phyloP scores from a whole-genome alignment of 2,329 filamentous ascomycete genomes.

The Sphaerulina musiva region DNA sequence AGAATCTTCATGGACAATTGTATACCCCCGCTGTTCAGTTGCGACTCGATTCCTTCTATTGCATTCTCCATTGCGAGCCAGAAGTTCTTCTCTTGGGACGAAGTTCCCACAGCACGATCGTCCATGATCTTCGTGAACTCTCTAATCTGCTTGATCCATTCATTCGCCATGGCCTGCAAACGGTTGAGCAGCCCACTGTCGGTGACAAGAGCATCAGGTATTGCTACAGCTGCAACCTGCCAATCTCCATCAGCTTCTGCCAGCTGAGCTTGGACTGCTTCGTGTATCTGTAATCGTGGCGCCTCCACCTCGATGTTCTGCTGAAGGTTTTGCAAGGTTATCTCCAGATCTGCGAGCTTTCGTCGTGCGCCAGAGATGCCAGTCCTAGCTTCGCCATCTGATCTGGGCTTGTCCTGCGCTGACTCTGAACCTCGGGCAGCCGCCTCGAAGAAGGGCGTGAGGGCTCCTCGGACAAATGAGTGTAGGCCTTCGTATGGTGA shows the following conservation, averaged over 20 bases:
- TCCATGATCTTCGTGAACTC: constrained; percentile 89
- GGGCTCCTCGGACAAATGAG: constrained; percentile 80
- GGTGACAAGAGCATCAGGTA: constrained; percentile 67
- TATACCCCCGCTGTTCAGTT: constrained; percentile 83
- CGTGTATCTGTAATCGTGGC: constrained; percentile 77
- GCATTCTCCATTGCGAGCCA: constrained; percentile 97
- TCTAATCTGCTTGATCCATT: constrained; percentile 98
- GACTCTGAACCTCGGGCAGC: constrained; percentile 77
- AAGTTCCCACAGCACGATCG: constrained; percentile 70
- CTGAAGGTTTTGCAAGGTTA: constrained; percentile 83
- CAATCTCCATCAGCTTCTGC: constrained; percentile 61
- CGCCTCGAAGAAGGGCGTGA: constrained; percentile 95
- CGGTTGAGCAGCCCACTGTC: constrained; percentile 92
- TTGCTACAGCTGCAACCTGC: constrained; percentile 69
- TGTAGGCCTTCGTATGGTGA: constrained; percentile 91
- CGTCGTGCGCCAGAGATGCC: constrained; percentile 97
- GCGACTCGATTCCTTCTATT: constrained; percentile 81
- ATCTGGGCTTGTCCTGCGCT: constrained; percentile 59
- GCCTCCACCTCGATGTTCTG: constrained; percentile 98
- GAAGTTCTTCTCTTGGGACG: constrained; percentile 97
- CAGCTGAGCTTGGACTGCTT: constrained; percentile 77
- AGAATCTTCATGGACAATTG: constrained; percentile 87
- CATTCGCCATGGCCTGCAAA: constrained; percentile 86
- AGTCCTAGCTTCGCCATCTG: constrained; percentile 84
- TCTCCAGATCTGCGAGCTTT: constrained; percentile 87